A percentile compares a stretch with the other conserved stretches of the same genome.
Evolutionary conservation across 2,329 filamentous ascomycete genomes (phyloP).

Genomic region (Epichloe amarillans): DNA sequence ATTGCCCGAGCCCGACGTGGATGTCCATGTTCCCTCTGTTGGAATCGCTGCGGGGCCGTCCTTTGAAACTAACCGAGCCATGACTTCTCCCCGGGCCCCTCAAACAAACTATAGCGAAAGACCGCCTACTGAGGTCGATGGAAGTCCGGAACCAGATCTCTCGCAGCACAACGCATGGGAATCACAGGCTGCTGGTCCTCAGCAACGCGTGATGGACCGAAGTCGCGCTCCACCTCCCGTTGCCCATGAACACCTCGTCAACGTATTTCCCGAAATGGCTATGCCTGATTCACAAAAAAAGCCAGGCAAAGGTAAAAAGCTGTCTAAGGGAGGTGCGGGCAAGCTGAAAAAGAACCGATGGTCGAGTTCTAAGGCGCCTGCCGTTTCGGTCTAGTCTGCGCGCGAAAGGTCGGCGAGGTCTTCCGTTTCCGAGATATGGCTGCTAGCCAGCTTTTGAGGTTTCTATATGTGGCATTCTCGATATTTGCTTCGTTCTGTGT

Average conservation of each 20-base stretch:
- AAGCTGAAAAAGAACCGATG: constrained; percentile 15
- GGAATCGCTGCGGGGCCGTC: background rate
- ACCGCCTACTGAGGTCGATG: too few species aligned
- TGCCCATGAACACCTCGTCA: constrained; percentile 9
- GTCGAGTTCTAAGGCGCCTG: constrained; percentile 10
- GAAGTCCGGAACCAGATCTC: background rate
- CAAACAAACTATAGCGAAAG: background rate
- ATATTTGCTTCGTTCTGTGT: background rate
- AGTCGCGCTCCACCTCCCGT: constrained; percentile 6
- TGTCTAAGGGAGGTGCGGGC: constrained; percentile 18
- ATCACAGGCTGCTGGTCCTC: constrained; percentile 7
- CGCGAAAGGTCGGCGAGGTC: too few species aligned
- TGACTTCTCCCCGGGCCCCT: background rate
- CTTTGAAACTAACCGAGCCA: background rate
- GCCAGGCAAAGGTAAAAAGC: constrained; percentile 13
- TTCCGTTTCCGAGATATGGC: background rate
- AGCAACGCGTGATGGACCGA: constrained; percentile 2
- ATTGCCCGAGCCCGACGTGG: constrained; percentile 2
- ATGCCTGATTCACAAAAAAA: constrained; percentile 9
- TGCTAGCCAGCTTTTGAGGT: background rate
- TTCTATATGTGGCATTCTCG: background rate
- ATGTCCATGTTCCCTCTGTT: background rate
- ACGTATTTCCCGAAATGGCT: constrained; percentile 12
- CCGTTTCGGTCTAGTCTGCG: constrained; percentile 6
- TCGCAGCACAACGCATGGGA: constrained; percentile 10